Evolutionary conservation across 805 yeast genomes (phyloP), one percentile per base, ranked within the genome.

Genomic region (Citeromyces matritensis): DNA sequence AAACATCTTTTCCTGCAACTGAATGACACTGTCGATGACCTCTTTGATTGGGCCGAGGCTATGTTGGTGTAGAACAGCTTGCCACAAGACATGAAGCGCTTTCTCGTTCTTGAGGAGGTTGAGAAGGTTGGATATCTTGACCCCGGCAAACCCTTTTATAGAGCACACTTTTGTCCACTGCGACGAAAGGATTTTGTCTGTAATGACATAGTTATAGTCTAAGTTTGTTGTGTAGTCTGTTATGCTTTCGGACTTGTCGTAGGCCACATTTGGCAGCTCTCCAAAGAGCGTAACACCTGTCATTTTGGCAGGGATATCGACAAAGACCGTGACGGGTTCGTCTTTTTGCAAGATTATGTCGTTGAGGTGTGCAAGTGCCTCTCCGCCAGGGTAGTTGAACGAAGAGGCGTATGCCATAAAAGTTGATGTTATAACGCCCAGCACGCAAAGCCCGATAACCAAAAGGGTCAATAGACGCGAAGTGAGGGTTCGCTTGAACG

Each of bases 311-410:
- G 80, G 69, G 3, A 77, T 75, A 43, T 81, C 93, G 55, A 83
- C 54, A 49, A 86, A 94, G 7, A 86, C 71, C 0, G 60, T 50
- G 11, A 58, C 13, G 3, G 33, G 35, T 4, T 33, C 30, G 5
- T 33, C 33, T 23, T 32, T 23, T 24, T 37, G 37, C 6, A 54
- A 32, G 15, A 67, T 42, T 27, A 57, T 47, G 7, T 57, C 42
- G 42, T 83, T 79, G 35, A 80, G 61, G 14, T 44, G 44, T 10
- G 46, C 37, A 23, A 85, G 53, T 1, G 95, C 94, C 1, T 53
- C 61, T 0, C 95, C 96, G 9, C 96, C 96, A 3, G 95, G 94
- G 47, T 88, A 88, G 49, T 88, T 88, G 49, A 58, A 57, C 31
- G 78, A 63, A 1, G 95, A 83, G 4, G 73, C 60, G 30, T 62